These are phyloP conservation scores for Aleurites moluccanus DNA, from an alignment of 441 rosid species.

Conservation along the genomic window DNA sequence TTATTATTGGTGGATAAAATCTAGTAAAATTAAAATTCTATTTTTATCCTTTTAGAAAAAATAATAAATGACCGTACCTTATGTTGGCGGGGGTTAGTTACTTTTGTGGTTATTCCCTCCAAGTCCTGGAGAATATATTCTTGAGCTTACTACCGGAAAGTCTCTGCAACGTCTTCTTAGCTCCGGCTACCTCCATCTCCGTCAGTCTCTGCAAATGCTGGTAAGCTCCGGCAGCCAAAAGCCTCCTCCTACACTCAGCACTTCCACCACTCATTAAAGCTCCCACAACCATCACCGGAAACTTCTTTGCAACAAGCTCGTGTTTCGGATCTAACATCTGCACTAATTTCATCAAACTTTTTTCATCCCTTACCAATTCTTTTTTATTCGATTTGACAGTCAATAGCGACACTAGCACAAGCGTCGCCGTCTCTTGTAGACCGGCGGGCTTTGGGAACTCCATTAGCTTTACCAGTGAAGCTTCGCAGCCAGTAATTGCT, in stretches of 20 bases:
- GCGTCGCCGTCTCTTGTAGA: slow-evolving; percentile 60
- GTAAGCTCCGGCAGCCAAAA: slow-evolving; percentile 56
- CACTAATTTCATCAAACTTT: slow-evolving; percentile 59
- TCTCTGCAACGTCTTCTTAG: slow-evolving; percentile 60
- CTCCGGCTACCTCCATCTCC: slow-evolving; percentile 68
- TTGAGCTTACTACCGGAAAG: slow-evolving; percentile 61
- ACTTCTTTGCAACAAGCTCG: slow-evolving; percentile 52
- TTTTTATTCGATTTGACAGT: slow-evolving; percentile 61
- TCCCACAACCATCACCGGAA: slow-evolving; percentile 54
- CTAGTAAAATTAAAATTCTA: not conserved
- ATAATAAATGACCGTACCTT: slow-evolving; percentile 30
- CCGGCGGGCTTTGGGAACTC: slow-evolving; percentile 78
- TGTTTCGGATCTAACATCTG: slow-evolving; percentile 70
- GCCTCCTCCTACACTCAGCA: slow-evolving; percentile 46
- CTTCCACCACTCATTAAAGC: slow-evolving; percentile 52
- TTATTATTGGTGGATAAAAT: not conserved
- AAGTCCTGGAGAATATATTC: slow-evolving; percentile 56
- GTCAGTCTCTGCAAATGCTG: slow-evolving; percentile 51
- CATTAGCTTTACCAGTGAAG: slow-evolving; percentile 55
- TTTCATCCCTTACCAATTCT: slow-evolving; percentile 69
- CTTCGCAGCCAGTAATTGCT: slow-evolving; percentile 56
- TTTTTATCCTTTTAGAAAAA: slow-evolving; percentile 20
- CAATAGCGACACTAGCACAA: slow-evolving; percentile 49
- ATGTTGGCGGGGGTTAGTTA: slow-evolving; percentile 40
- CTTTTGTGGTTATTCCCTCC: slow-evolving; percentile 58